These are phyloP conservation scores for Podaxis mareebaensis DNA, from an alignment of 768 basidiomycete species.

Conservation along the genomic window DNA sequence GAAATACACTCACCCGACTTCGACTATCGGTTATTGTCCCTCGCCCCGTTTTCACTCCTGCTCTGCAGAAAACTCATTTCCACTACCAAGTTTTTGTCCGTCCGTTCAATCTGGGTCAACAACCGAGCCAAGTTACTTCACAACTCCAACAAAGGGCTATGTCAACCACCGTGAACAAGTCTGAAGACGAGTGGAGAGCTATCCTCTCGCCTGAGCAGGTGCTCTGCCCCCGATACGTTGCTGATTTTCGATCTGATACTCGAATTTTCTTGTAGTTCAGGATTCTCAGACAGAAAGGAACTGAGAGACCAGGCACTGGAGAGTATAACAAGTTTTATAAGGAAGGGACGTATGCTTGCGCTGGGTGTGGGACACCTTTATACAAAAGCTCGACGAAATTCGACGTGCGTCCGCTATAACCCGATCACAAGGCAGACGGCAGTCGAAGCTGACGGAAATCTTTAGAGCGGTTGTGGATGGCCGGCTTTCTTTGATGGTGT, in stretches of 20 bases:
- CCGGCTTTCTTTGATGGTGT: slow-evolving; percentile 95
- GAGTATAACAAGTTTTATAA: slow-evolving; percentile 70
- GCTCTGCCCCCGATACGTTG: background rate
- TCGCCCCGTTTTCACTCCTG: background rate
- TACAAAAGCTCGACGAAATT: slow-evolving; percentile 93
- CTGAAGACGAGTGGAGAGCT: slow-evolving; percentile 84
- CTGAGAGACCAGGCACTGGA: slow-evolving; percentile 78
- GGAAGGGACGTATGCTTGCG: slow-evolving; percentile 75
- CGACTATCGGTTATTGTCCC: too few species aligned
- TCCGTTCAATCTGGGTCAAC: background rate
- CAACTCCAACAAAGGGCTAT: slow-evolving; percentile 29
- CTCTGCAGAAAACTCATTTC: background rate
- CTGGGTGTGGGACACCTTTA: slow-evolving; percentile 77
- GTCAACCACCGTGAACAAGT: slow-evolving; percentile 43
- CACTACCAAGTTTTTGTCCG: background rate
- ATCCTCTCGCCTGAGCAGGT: slow-evolving; percentile 83
- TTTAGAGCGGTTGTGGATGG: slow-evolving; percentile 88
- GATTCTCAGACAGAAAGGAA: slow-evolving; percentile 84
- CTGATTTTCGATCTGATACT: background rate
- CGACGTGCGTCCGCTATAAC: slow-evolving; percentile 40
- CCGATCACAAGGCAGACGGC: background rate
- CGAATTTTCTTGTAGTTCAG: slow-evolving; percentile 59
- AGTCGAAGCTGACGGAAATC: background rate
- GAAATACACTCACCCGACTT: background rate
- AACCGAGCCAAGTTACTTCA: background rate